Evolutionary conservation across 179 eudicot species (phyloP).

Genomic region (Spinacia oleracea): DNA sequence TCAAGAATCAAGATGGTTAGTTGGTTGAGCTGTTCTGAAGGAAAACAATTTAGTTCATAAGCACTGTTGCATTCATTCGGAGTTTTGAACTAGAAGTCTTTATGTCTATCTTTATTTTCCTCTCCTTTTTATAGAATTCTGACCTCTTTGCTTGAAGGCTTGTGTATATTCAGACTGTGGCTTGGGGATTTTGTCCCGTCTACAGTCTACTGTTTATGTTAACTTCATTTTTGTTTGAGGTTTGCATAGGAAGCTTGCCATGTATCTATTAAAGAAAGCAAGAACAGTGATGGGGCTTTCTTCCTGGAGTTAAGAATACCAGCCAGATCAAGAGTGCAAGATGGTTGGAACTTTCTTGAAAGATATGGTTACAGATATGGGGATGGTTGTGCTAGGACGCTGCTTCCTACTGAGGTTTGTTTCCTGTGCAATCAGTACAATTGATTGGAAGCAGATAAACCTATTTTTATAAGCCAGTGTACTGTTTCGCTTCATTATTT

Average conservation of each 20-base stretch:
- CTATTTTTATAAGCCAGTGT: background rate
- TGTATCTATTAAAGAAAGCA: conserved; percentile 60
- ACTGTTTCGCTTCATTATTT: background rate
- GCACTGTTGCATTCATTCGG: background rate
- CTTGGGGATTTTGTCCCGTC: background rate
- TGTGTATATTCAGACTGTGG: background rate
- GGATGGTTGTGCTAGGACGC: conserved; percentile 51
- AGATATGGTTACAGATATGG: conserved; percentile 84
- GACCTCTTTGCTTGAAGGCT: background rate
- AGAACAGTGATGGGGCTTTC: conserved; percentile 65
- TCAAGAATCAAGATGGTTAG: background rate
- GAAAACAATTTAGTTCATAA: background rate
- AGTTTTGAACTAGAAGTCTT: background rate
- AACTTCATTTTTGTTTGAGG: background rate
- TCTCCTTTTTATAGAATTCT: background rate
- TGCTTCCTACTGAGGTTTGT: conserved; percentile 91
- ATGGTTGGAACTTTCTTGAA: conserved; percentile 72
- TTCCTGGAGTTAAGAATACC: conserved; percentile 69
- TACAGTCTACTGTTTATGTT: background rate
- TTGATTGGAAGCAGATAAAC: conserved; percentile 11
- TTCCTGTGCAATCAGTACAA: background rate
- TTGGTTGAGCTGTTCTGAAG: background rate
- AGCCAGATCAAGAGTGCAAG: conserved; percentile 41
- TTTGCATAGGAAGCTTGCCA: conserved; percentile 64
- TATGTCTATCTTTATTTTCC: background rate